These are phyloP conservation scores for Crithidia brevicula DNA, from an alignment of 208 protist species.

Conservation along the genomic window DNA sequence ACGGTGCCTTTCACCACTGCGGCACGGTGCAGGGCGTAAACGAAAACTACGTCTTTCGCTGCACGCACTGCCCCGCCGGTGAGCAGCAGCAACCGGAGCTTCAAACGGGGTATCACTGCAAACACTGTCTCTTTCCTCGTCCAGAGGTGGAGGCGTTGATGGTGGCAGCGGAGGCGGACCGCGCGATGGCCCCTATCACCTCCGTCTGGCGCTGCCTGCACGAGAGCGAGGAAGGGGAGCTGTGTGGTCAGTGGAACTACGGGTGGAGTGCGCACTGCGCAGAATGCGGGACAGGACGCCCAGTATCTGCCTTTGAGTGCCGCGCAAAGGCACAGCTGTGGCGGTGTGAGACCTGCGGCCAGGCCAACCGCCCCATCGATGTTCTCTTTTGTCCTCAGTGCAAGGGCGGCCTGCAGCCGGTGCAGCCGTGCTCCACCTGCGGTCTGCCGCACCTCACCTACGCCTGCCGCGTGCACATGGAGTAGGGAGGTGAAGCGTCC, in stretches of 20 bases:
- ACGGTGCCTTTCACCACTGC: slow-evolving; percentile 52
- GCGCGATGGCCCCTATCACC: slow-evolving; percentile 7
- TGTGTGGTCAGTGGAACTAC: slow-evolving; percentile 84
- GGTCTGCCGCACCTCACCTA: slow-evolving; percentile 46
- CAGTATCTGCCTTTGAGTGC: slow-evolving; percentile 51
- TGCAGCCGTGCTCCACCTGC: slow-evolving; percentile 45
- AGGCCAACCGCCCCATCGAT: slow-evolving; percentile 66
- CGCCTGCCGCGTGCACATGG: slow-evolving; percentile 36
- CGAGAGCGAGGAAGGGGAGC: slow-evolving; percentile 32
- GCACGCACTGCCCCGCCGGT: slow-evolving; percentile 36
- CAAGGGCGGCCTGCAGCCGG: slow-evolving; percentile 47
- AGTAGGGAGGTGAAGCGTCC: not conserved
- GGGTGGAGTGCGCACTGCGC: slow-evolving; percentile 60
- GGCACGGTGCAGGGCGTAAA: slow-evolving; percentile 51
- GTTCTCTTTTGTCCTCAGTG: slow-evolving; percentile 67
- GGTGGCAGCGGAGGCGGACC: not conserved
- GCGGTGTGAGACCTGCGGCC: slow-evolving; percentile 49
- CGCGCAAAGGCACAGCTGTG: slow-evolving; percentile 58
- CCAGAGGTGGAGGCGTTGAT: slow-evolving; percentile 38
- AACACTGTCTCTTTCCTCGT: slow-evolving; percentile 49
- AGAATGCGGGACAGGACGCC: slow-evolving; percentile 48
- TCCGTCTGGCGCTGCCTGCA: slow-evolving; percentile 74
- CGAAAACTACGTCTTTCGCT: slow-evolving; percentile 70
- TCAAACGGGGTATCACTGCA: slow-evolving; percentile 67
- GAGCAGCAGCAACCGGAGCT: slow-evolving; percentile 15